phyloP scores from a whole-genome alignment of 2,329 filamentous ascomycete species.

The Botrytis hyacinthi region DNA sequence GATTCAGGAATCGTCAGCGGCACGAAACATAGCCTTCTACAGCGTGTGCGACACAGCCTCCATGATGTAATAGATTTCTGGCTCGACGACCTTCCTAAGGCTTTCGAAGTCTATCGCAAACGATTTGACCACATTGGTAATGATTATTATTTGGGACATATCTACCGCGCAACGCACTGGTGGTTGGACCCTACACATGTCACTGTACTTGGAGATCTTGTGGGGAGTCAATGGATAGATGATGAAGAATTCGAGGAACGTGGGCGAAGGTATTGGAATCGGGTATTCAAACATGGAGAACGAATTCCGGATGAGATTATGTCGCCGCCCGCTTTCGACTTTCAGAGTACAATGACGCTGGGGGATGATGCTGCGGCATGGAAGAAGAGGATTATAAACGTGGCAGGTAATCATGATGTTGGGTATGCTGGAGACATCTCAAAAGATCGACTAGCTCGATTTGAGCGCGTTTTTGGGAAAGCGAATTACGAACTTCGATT shows the following conservation, averaged over 20 bases:
- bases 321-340: constrained; percentile 46
- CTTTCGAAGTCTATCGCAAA: constrained; percentile 70
- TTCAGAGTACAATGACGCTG: constrained; percentile 35
- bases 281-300: constrained; percentile 69
- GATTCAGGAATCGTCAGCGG: constrained; percentile 38
- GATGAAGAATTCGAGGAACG: constrained; percentile 79
- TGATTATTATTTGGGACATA: constrained; percentile 90
- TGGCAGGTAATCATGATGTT: constrained; percentile 94
- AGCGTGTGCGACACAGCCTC: constrained; percentile 51
- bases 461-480: constrained; percentile 81
- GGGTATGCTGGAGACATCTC: constrained; percentile 93
- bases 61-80: constrained; percentile 62
- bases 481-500: constrained; percentile 88
- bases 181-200: constrained; percentile 84
- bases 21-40: constrained; percentile 48
- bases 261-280: constrained; percentile 73
- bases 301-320: constrained; percentile 59
- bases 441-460: constrained; percentile 69
- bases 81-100: constrained; percentile 66
- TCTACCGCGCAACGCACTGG: constrained; percentile 81
- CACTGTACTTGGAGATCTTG: constrained; percentile 81
- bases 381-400: constrained; percentile 78
- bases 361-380: constrained; percentile 55
- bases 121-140: constrained; percentile 86
- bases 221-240: constrained; percentile 93